phyloP scores from a whole-genome alignment of 1,284 basidiomycete genomes.

The Inonotus obliquus region DNA sequence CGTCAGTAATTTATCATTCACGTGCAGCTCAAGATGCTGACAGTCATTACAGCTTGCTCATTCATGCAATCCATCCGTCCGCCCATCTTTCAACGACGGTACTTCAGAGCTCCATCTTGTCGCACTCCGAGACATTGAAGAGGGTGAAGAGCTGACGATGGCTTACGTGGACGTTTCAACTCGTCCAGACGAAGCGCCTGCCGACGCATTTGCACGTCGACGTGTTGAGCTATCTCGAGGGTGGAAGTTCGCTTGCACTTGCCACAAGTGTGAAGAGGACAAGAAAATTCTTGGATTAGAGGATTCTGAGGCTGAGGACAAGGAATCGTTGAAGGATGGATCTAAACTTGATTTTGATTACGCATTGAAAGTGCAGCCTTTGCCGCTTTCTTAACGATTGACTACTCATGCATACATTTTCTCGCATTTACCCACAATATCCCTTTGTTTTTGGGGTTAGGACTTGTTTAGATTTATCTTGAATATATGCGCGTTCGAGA shows the following conservation, averaged over 20 bases:
- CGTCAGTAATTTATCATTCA: slow-evolving; percentile 33
- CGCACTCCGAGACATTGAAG: slow-evolving; percentile 57
- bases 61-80: slow-evolving; percentile 64
- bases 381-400: not conserved
- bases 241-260: slow-evolving; percentile 74
- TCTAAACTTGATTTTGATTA: slow-evolving; percentile 5
- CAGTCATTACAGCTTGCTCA: slow-evolving; percentile 45
- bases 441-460: not conserved
- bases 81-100: slow-evolving; percentile 55
- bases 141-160: slow-evolving; percentile 69
- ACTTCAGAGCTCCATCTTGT: slow-evolving; percentile 63
- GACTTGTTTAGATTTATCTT: too few relatives aligned
- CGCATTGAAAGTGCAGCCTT: not conserved
- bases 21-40: not conserved
- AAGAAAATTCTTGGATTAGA: not conserved
- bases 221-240: slow-evolving; percentile 71
- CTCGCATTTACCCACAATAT: not conserved
- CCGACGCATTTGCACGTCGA: slow-evolving; percentile 56
- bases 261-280: slow-evolving; percentile 58
- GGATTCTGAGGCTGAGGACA: not conserved
- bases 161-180: slow-evolving; percentile 66
- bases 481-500: not conserved
- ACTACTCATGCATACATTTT: not conserved
- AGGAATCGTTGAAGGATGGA: not conserved
- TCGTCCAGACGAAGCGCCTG: slow-evolving; percentile 44